Base-by-base conservation (phyloP, 805 yeast species). In the Wickerhamiella kurtzmanii region DNA sequence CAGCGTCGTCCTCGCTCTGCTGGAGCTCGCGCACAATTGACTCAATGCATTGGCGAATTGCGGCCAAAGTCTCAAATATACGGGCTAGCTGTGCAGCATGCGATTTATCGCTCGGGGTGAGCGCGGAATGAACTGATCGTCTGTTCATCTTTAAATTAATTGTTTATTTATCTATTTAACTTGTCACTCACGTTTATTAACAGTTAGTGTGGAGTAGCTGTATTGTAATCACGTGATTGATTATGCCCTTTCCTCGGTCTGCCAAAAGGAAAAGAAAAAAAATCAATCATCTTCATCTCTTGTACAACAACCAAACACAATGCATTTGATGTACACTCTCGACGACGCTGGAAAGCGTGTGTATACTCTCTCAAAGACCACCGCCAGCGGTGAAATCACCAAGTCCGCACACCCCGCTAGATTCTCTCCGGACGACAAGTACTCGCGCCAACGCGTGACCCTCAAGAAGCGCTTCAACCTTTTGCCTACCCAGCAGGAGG, bases 361-460 rank as follows among this genome's bases (percentile, higher is more conserved):
- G 60, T 92, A 92, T 76, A 92, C 99, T 47, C 74, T 92, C 57
- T 72, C 84, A 67, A 92, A 92, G 72, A 55, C 64, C 58, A 80
- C 94, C 48, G 87, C 74, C 51, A 68, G 72, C 5, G 97, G 98
- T 52, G 95, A 87, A 66, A 87, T 89, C 72, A 94, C 99, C 64
- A 86, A 87, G 73, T 83, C 95, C 56, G 98, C 98, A 38, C 99
- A 92, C 68, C 99, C 99, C 53, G 98, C 99, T 46, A 82, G 99
- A 71, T 92, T 92, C 68, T 92, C 98, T 32, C 99, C 99, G 58
- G 99, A 92, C 66, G 99, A 92, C 77, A 92, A 92, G 72, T 89
- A 86, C 74, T 92, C 98, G 43, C 82, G 96, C 74, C 97, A 92
- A 70, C 85, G 99, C 77, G 96, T 92, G 44, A 89, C 97, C 48